phyloP scores from a whole-genome alignment of 164 flowering plant species.

The Protea cynaroides region DNA sequence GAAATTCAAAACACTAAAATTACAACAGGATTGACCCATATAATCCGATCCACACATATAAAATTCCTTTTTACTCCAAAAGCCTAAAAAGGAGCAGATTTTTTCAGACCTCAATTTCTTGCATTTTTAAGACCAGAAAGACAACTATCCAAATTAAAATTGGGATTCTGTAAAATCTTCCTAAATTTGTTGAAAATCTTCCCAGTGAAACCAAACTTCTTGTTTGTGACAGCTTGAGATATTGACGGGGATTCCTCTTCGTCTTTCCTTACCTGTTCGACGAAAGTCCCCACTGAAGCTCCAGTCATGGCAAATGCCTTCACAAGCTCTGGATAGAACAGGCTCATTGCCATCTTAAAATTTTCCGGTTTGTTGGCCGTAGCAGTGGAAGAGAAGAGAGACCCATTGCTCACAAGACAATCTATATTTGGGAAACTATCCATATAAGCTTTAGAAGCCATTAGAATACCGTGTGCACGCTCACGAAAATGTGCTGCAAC shows the following conservation, averaged over 20 bases:
- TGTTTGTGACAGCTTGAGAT: not conserved
- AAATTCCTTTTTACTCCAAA: too few relatives aligned
- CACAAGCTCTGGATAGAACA: not conserved
- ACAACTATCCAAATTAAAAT: too few relatives aligned
- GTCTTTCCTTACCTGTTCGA: not conserved
- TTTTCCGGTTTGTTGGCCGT: not conserved
- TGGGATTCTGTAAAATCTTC: too few relatives aligned
- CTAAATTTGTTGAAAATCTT: not conserved
- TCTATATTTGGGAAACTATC: not conserved
- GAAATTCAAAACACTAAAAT: too few relatives aligned
- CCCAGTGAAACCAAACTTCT: not conserved
- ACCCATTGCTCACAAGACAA: not conserved
- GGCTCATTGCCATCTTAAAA: not conserved
- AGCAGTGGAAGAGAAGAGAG: not conserved
- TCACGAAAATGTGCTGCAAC: constrained; percentile 21
- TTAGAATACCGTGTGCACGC: constrained; percentile 14
- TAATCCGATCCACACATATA: too few relatives aligned
- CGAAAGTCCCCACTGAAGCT: not conserved
- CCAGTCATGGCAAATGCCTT: not conserved
- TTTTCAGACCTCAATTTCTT: too few relatives aligned
- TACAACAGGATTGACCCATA: too few relatives aligned
- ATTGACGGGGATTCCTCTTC: not conserved
- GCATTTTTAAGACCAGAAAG: too few relatives aligned
- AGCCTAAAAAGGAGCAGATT: too few relatives aligned
- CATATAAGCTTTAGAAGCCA: constrained; percentile 13